A percentile compares a stretch with the other conserved stretches of the same genome.
Conservation (phyloP, 495 filamentous ascomycete genomes). For the Penicilliopsis zonata region DNA sequence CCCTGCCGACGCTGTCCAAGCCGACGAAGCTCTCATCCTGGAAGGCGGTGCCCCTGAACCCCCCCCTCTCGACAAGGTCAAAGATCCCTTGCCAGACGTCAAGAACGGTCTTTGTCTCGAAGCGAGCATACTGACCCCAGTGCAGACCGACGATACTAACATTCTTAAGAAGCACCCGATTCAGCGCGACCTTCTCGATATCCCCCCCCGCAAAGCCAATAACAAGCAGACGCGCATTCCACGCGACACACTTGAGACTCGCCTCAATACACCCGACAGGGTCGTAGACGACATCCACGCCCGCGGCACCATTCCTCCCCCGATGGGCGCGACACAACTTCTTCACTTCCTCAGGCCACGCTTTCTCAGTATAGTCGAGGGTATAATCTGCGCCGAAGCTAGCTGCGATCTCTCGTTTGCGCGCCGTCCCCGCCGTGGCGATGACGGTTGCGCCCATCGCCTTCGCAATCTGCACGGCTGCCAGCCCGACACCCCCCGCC, state of each 20-base stretch:
- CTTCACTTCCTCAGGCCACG: constrained; percentile 71
- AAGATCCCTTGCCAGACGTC: constrained; percentile 75
- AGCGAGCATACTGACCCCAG: constrained; percentile 73
- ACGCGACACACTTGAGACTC: constrained; percentile 77
- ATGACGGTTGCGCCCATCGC: constrained; percentile 82
- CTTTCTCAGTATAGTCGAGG: constrained; percentile 57
- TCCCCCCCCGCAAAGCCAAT: constrained; percentile 82
- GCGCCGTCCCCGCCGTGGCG: constrained; percentile 67
- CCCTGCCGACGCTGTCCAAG: constrained; percentile 64
- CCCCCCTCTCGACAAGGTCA: constrained; percentile 60
- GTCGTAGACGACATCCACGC: constrained; percentile 85
- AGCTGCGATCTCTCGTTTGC: constrained; percentile 68
- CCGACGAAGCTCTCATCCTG: constrained; percentile 73
- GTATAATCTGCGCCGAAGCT: constrained; percentile 76
- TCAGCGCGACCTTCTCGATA: constrained; percentile 88
- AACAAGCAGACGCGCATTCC: constrained; percentile 80
- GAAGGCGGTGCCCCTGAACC: constrained; percentile 73
- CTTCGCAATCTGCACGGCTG: constrained; percentile 89
- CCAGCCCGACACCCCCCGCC: constrained; percentile 82
- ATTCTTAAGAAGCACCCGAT: constrained; percentile 89
- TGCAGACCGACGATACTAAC: constrained; percentile 81
- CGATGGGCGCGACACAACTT: constrained; percentile 39
- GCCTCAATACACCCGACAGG: constrained; percentile 78
- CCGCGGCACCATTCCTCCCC: constrained; percentile 50
- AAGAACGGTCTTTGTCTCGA: constrained; percentile 58